phyloP scores from a whole-genome alignment of 345 rosid genomes.

The Excoecaria cochinchinensis region DNA sequence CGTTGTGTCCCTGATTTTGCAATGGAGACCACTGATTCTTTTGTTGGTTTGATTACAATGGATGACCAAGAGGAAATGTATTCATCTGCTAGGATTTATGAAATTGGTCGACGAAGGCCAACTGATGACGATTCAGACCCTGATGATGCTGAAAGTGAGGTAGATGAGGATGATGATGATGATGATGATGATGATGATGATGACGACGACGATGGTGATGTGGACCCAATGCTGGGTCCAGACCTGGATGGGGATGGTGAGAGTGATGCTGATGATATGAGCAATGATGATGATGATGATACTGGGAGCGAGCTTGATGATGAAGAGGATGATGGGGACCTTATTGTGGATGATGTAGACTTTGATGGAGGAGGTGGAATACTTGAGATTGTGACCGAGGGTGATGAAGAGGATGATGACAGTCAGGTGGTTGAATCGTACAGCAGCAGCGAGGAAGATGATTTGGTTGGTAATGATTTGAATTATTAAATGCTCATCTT shows the following conservation, averaged over 20 bases:
- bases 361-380: constrained; percentile 60
- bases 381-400: constrained; percentile 59
- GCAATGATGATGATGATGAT: constrained; percentile 67
- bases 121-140: constrained; percentile 98
- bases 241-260: constrained; percentile 72
- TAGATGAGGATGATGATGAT: constrained; percentile 88
- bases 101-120: constrained; percentile 88
- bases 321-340: constrained; percentile 56
- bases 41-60: constrained; percentile 85
- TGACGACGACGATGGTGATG: constrained; percentile 57
- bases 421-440: constrained; percentile 63
- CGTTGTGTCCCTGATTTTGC: constrained; percentile 98
- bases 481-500: constrained; percentile 35
- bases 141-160: constrained; percentile 89
- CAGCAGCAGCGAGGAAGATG: constrained; percentile 72
- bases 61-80: constrained; percentile 93
- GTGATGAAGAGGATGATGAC: constrained; percentile 64
- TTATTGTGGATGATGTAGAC: constrained; percentile 50
- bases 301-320: constrained; percentile 61
- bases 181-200: constrained; percentile 62
- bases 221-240: constrained; percentile 63
- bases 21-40: constrained; percentile 87
- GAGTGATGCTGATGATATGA: constrained; percentile 66
- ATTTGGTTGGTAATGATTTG: constrained; percentile 40
- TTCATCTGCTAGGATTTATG: constrained; percentile 88